A percentile compares a stretch with the other conserved stretches of the same genome.
phyloP scores from a whole-genome alignment of 73 alveolate genomes.

The Paramecium caudatum region DNA sequence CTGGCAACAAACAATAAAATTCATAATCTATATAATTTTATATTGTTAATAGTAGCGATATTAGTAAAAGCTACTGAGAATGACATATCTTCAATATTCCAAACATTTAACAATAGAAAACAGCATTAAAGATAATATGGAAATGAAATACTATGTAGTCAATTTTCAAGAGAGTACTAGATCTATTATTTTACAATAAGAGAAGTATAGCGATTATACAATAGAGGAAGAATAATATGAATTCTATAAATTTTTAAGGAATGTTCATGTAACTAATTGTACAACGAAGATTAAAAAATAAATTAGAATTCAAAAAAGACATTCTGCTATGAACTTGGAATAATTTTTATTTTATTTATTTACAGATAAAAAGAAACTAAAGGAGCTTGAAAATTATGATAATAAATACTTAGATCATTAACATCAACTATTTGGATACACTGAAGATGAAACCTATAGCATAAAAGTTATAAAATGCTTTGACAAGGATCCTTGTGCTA shows the following conservation, averaged over 20 bases:
- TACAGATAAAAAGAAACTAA: neutral
- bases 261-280: neutral
- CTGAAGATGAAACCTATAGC: neutral
- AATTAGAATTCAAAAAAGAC: neutral
- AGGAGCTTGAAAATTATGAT: neutral
- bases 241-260: neutral
- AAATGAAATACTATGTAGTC: neutral
- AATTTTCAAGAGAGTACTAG: neutral
- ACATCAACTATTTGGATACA: neutral
- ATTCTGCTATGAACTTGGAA: neutral
- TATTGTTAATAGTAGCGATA: conserved; percentile 11
- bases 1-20: neutral
- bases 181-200: neutral
- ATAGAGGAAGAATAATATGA: neutral
- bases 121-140: neutral
- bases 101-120: conserved; percentile 20
- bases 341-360: neutral
- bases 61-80: neutral
- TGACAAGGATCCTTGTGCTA: neutral
- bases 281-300: neutral
- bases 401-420: conserved; percentile 21
- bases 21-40: neutral
- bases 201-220: neutral
- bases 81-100: conserved; percentile 4
- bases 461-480: conserved; percentile 20